Percentiles rank a stretch among this genome's conserved stretches.
phyloP scores from a whole-genome alignment of 2,329 filamentous ascomycete genomes.

The Didymella arachidicola region DNA sequence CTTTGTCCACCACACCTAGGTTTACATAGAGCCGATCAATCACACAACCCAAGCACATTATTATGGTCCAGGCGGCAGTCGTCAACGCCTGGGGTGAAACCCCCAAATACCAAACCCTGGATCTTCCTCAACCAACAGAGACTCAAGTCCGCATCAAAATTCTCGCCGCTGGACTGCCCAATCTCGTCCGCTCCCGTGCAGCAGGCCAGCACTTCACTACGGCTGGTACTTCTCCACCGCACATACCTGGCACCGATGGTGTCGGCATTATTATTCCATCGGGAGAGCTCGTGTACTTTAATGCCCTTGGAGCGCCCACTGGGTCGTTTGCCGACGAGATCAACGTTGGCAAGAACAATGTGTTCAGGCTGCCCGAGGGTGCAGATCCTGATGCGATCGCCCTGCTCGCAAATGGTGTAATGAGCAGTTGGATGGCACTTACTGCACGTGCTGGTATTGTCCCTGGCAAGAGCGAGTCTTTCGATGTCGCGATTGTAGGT shows the following conservation, averaged over 20 bases:
- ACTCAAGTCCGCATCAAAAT: slow-evolving; percentile 61
- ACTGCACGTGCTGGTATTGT: slow-evolving; percentile 51
- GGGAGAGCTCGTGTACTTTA: slow-evolving; percentile 61
- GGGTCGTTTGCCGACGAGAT: slow-evolving; percentile 60
- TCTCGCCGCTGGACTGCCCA: slow-evolving; percentile 61
- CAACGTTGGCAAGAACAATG: slow-evolving; percentile 55
- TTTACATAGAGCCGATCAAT: neutral
- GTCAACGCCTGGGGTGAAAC: slow-evolving; percentile 53
- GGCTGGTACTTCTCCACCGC: slow-evolving; percentile 58
- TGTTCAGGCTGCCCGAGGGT: slow-evolving; percentile 54
- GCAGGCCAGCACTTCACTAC: slow-evolving; percentile 64
- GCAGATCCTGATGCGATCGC: slow-evolving; percentile 62
- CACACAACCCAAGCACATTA: neutral
- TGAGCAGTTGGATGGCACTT: slow-evolving; percentile 67
- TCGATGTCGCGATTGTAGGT: slow-evolving; percentile 61
- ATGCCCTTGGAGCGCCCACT: slow-evolving; percentile 47
- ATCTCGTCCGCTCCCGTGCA: slow-evolving; percentile 62
- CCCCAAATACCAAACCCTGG: slow-evolving; percentile 45
- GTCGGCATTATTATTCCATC: slow-evolving; percentile 57
- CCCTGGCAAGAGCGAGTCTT: slow-evolving; percentile 49
- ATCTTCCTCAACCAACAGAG: slow-evolving; percentile 49
- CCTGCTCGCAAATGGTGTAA: slow-evolving; percentile 62
- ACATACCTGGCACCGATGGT: slow-evolving; percentile 63
- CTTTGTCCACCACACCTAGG: no score
- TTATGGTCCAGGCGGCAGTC: slow-evolving; percentile 51